A percentile compares a stretch with the other conserved stretches of the same genome.
Conservation (phyloP, 78 protist genomes). For the Polysphondylium violaceum region DNA sequence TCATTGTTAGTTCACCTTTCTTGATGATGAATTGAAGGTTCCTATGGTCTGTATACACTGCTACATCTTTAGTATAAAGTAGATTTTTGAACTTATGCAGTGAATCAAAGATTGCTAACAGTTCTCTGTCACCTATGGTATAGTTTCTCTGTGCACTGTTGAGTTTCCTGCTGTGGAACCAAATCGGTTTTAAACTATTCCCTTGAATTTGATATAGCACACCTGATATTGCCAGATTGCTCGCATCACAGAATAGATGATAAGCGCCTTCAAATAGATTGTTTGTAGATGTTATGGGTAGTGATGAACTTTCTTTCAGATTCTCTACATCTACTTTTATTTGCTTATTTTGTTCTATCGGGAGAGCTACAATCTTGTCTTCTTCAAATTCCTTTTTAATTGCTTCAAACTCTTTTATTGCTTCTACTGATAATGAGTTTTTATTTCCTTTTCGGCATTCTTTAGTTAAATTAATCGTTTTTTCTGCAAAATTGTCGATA, state of each 20-base stretch:
- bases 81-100: neutral
- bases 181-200: neutral
- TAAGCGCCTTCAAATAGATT: neutral
- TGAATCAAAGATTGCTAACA: neutral
- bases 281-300: neutral
- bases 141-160: neutral
- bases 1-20: too few species aligned
- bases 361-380: neutral
- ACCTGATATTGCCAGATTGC: neutral
- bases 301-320: neutral
- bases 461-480: neutral
- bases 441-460: neutral
- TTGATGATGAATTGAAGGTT: neutral
- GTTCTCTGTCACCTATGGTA: neutral
- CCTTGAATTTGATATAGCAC: neutral
- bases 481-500: neutral
- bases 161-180: neutral
- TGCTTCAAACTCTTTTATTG: neutral
- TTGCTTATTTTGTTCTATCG: neutral
- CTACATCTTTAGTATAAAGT: neutral
- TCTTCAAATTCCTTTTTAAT: neutral
- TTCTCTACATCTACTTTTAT: neutral
- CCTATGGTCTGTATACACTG: slow-evolving; percentile 2
- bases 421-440: neutral
- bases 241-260: neutral